Conservation (phyloP, 1,284 basidiomycete species). For the Ustilago cynodontis region DNA sequence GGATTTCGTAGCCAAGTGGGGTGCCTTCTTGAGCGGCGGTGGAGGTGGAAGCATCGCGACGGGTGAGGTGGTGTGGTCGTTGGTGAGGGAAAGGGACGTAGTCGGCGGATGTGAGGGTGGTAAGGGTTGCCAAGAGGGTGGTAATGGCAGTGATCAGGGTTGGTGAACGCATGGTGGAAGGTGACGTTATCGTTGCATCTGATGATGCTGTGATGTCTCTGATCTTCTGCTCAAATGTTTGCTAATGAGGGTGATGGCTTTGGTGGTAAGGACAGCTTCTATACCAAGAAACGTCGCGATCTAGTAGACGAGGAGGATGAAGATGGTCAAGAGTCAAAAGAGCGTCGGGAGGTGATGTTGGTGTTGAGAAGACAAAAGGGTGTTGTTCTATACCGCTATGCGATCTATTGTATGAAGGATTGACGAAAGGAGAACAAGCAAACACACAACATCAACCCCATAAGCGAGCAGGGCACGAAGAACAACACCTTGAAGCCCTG, state of each 20-base stretch:
- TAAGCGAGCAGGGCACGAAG: neutral
- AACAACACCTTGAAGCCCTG: neutral
- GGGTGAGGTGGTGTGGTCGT: neutral
- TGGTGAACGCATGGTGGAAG: constrained; percentile 1
- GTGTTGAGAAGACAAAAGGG: too few species aligned
- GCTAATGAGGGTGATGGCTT: too few species aligned
- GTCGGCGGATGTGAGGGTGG: constrained; percentile 5
- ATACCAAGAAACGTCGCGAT: neutral
- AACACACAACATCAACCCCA: too few species aligned
- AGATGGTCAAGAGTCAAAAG: neutral
- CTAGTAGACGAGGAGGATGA: neutral
- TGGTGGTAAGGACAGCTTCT: neutral
- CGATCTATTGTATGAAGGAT: too few species aligned
- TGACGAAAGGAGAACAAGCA: neutral
- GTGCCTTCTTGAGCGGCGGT: constrained; percentile 28
- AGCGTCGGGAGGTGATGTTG: neutral
- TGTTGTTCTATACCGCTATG: too few species aligned
- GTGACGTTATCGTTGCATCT: neutral
- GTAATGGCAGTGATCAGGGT: constrained; percentile 7
- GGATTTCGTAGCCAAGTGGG: constrained; percentile 42
- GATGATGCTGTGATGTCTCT: neutral
- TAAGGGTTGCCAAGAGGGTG: constrained; percentile 9
- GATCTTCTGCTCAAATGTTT: neutral
- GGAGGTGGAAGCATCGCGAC: constrained; percentile 50
- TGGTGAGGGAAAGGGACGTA: constrained; percentile 23